phyloP scores from a whole-genome alignment of 2,329 filamentous ascomycete genomes.

The Pseudophaeomoniella oleicola region DNA sequence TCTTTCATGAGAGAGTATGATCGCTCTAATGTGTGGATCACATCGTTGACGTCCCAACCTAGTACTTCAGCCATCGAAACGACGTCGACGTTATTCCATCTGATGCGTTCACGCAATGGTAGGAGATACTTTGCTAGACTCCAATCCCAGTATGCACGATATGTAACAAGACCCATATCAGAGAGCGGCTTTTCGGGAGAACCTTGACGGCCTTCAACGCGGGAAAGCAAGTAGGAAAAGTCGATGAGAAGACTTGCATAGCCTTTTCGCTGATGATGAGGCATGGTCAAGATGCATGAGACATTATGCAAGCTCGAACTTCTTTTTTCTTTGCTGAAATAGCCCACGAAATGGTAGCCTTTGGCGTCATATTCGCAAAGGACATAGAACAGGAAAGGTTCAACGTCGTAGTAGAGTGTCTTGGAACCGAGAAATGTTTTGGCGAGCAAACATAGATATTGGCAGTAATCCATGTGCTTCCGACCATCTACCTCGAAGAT shows the following conservation, averaged over 20 bases:
- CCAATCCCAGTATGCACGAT: conserved; percentile 92
- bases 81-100: conserved; percentile 34
- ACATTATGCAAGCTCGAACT: conserved; percentile 93
- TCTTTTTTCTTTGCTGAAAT: conserved; percentile 97
- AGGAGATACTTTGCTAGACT: conserved; percentile 75
- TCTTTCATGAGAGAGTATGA: conserved; percentile 80
- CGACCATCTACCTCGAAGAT: conserved; percentile 97
- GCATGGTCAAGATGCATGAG: conserved; percentile 88
- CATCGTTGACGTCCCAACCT: conserved; percentile 91
- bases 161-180: conserved; percentile 94
- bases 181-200: conserved; percentile 95
- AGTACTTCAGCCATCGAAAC: conserved; percentile 36
- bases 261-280: conserved; percentile 92
- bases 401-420: conserved; percentile 98
- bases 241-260: conserved; percentile 96
- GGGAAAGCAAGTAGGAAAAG: conserved; percentile 91
- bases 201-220: conserved; percentile 83
- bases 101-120: conserved; percentile 17
- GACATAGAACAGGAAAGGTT: conserved; percentile 96
- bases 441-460: conserved; percentile 83
- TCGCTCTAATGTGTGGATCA: conserved; percentile 84
- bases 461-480: conserved; percentile 88
- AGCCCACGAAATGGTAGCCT: conserved; percentile 94
- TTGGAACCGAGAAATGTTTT: conserved; percentile 98
- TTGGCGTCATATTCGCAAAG: conserved; percentile 84